Conservation (phyloP, 306 rosid genomes). For the Prosopis cineraria region DNA sequence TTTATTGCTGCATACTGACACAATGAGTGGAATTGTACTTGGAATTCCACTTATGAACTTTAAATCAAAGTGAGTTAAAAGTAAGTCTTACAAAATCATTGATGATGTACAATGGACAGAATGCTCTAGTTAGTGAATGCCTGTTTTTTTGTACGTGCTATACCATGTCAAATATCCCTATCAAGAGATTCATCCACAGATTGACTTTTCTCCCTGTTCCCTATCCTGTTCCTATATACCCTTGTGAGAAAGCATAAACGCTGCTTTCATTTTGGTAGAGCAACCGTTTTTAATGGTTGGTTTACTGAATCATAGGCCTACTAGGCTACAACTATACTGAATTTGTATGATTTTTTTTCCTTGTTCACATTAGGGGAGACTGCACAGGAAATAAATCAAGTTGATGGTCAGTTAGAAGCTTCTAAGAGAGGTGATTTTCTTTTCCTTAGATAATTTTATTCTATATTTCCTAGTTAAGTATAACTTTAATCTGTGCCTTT, state of each 20-base stretch:
- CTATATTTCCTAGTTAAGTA: constrained; percentile 5
- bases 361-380: constrained; percentile 48
- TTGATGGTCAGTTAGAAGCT: constrained; percentile 40
- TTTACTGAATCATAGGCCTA: constrained; percentile 3
- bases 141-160: background rate
- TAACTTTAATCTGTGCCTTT: constrained; percentile 16
- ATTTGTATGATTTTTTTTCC: background rate
- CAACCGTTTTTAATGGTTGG: background rate
- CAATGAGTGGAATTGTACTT: constrained; percentile 2
- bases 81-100: background rate
- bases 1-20: background rate
- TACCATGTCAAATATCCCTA: constrained; percentile 3
- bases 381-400: constrained; percentile 42
- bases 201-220: background rate
- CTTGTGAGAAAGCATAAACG: background rate
- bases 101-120: constrained; percentile 12
- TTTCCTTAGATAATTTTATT: constrained; percentile 12
- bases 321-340: constrained; percentile 24
- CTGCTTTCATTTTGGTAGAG: background rate
- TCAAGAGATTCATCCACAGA: background rate
- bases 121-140: background rate
- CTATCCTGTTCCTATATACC: background rate
- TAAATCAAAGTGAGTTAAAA: background rate
- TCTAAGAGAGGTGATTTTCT: constrained; percentile 51
- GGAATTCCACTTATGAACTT: background rate